Percentiles rank a stretch among this genome's conserved stretches.
Evolutionary conservation across 2,329 filamentous ascomycete species (phyloP).

Genomic region (Xylogone sp.): DNA sequence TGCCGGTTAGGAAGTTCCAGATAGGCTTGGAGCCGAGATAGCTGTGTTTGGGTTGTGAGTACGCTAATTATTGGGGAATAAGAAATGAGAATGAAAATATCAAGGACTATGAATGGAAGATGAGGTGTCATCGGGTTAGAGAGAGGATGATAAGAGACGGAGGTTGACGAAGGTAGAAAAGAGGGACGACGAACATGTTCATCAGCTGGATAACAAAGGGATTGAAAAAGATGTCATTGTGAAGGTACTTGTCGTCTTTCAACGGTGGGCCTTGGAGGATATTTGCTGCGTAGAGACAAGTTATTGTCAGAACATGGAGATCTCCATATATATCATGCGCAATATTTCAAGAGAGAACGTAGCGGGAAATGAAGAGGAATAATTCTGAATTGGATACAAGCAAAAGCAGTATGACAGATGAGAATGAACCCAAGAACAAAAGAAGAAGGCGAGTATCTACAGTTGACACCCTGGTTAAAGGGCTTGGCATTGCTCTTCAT

Average conservation of each 20-base stretch:
- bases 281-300: slow-evolving; percentile 27
- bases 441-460: slow-evolving; percentile 11
- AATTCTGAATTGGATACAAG: no score
- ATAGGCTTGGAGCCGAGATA: slow-evolving; percentile 37
- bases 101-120: no score
- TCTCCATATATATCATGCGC: no score
- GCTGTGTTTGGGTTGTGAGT: slow-evolving; percentile 19
- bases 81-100: no score
- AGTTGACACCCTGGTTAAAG: slow-evolving; percentile 34
- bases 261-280: slow-evolving; percentile 36
- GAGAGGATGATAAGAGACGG: slow-evolving; percentile 29
- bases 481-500: slow-evolving; percentile 23
- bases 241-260: slow-evolving; percentile 26
- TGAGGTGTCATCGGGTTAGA: no score
- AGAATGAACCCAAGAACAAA: no score
- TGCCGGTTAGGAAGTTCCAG: slow-evolving; percentile 37
- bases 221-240: slow-evolving; percentile 38
- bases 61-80: background rate
- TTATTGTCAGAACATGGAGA: background rate
- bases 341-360: no score
- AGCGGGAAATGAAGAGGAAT: no score
- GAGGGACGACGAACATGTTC: slow-evolving; percentile 28
- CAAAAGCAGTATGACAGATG: no score
- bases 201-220: slow-evolving; percentile 35
- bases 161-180: slow-evolving; percentile 5